Conservation (phyloP, 495 filamentous ascomycete genomes). For the Aspergillus sclerotiicarbonarius region DNA sequence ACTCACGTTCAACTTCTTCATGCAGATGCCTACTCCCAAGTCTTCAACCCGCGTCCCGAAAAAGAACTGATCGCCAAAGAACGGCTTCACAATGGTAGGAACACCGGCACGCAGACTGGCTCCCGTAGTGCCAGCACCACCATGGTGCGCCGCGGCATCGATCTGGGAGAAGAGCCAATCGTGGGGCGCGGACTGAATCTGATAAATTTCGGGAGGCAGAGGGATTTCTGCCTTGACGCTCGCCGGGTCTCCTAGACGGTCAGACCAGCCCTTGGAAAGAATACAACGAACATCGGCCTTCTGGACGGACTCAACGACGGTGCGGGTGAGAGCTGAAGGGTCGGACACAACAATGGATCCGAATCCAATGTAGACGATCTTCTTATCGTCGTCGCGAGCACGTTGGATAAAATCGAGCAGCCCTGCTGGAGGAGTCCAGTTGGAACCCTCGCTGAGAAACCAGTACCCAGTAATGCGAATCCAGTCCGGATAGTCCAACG, state of each 20-base stretch:
- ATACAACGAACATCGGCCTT: slow-evolving; percentile 96
- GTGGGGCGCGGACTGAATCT: slow-evolving; percentile 88
- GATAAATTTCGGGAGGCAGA: slow-evolving; percentile 76
- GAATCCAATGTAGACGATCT: slow-evolving; percentile 95
- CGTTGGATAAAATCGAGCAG: slow-evolving; percentile 75
- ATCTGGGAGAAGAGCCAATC: slow-evolving; percentile 96
- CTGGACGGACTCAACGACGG: slow-evolving; percentile 82
- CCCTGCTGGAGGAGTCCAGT: slow-evolving; percentile 73
- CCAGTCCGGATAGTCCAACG: slow-evolving; percentile 96
- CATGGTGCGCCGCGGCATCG: slow-evolving; percentile 92
- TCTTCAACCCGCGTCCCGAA: slow-evolving; percentile 88
- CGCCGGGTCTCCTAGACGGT: slow-evolving; percentile 66
- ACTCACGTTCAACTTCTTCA: slow-evolving; percentile 83
- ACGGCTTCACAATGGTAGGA: slow-evolving; percentile 92
- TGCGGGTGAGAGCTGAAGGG: slow-evolving; percentile 79
- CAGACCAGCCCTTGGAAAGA: slow-evolving; percentile 98
- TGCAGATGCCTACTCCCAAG: slow-evolving; percentile 83
- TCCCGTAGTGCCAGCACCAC: slow-evolving; percentile 92
- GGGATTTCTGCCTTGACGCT: slow-evolving; percentile 62
- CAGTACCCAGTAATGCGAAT: slow-evolving; percentile 96
- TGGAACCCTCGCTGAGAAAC: slow-evolving; percentile 83
- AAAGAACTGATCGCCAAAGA: slow-evolving; percentile 98
- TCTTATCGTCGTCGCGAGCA: slow-evolving; percentile 79
- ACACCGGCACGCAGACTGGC: slow-evolving; percentile 89
- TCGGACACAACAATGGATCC: slow-evolving; percentile 95